Evolutionary conservation across 2,329 filamentous ascomycete species (phyloP), one percentile per base, ranked within the genome.

Genomic region (Alternaria atra): DNA sequence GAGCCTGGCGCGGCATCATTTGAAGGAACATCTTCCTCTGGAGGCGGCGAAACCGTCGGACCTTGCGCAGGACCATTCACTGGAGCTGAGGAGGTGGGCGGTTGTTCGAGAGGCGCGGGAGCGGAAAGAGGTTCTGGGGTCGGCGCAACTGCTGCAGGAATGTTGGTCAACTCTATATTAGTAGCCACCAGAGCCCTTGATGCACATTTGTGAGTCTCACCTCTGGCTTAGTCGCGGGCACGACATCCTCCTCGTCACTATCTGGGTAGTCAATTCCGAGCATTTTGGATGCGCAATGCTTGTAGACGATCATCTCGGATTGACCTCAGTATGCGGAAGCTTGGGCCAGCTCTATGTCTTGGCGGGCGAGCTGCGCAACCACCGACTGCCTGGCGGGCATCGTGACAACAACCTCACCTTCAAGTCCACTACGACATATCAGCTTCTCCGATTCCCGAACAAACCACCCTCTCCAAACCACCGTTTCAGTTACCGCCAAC

Each of bases 181-280:
- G 81, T 83, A 83, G 81, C 79, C 76, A 83, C 81, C 81, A 76
- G 66, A 69, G 69, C 75, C 70, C 73, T 68, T 52, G 12, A 9
- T 25, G 59, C 15, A 51, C 67, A 65, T 75, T 64, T 70, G 46
- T 39, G 52, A 39, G 62, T 66, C 78, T 78, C 80, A 82, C 80
- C 78, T 83, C 69, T 60, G 69, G 48, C 43, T 71, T 70, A 42
- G 72, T 65, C 13, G 68, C 65, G 12, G 73, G 55, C 15, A 73
- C 72, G 0, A 73, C 72, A 7, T 82, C 81, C 13, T 83, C 82
- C 27, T 83, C 82, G 63, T 83, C 83, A 67, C 81, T 84, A 25
- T 73, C 81, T 60, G 81, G 81, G 47, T 79, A 81, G 52, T 76
- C 72, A 35, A 81, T 74, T 52, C 82, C 80, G 34, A 84, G 78